Evolutionary conservation across 352 stramenopile species (phyloP).

Genomic region (Globisporangium cederbergense): DNA sequence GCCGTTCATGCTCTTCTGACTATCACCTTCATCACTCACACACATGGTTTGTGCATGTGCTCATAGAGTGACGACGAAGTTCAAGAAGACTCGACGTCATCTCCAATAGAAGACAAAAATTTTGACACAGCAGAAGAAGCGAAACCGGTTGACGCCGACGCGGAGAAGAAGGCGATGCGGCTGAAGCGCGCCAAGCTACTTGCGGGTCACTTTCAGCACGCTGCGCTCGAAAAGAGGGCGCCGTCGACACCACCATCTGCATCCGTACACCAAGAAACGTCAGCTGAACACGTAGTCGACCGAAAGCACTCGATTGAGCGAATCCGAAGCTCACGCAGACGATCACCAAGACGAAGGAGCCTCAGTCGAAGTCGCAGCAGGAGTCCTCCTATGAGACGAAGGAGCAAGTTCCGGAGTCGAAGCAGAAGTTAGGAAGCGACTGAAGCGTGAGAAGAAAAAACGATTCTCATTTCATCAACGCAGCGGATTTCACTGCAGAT

Average conservation of each 20-base stretch:
- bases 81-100: neutral
- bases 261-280: neutral
- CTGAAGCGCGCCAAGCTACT: conserved; percentile 20
- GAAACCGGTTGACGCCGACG: neutral
- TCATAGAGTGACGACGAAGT: conserved; percentile 24
- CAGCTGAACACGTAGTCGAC: neutral
- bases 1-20: neutral
- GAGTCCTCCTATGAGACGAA: neutral
- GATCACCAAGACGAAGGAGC: conserved; percentile 3
- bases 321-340: neutral
- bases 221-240: conserved; percentile 3
- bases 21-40: neutral
- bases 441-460: neutral
- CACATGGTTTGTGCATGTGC: neutral
- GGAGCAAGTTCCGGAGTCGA: neutral
- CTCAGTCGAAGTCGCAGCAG: conserved; percentile 18
- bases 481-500: neutral
- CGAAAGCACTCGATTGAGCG: neutral
- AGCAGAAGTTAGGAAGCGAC: neutral
- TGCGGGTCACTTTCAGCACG: conserved; percentile 19
- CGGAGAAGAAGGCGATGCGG: conserved; percentile 18
- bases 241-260: neutral
- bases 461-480: neutral
- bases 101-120: neutral
- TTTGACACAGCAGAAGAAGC: neutral